These are phyloP conservation scores for Chloris gayana DNA, from an alignment of 176 grass and related monocot species.

Conservation along the genomic window DNA sequence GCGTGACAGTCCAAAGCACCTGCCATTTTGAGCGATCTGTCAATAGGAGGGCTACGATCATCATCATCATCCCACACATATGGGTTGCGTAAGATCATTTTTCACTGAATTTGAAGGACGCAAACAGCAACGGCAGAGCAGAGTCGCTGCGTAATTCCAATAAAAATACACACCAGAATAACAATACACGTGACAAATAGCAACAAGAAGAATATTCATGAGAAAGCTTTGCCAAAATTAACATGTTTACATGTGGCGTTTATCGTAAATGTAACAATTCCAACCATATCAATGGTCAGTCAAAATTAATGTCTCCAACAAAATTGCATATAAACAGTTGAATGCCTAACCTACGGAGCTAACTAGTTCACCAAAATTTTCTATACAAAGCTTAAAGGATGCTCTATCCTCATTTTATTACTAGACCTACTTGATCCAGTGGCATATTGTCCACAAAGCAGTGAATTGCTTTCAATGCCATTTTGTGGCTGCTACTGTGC, in stretches of 20 bases:
- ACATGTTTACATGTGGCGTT: not conserved
- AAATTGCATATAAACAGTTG: constrained; percentile 34
- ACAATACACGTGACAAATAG: not conserved
- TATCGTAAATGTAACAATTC: not conserved
- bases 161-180: not conserved
- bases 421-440: constrained; percentile 14
- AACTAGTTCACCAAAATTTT: constrained; percentile 48
- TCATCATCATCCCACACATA: not conserved
- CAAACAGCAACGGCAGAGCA: not conserved
- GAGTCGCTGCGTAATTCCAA: not conserved
- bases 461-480: not conserved
- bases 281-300: constrained; percentile 27
- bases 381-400: constrained; percentile 38
- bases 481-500: not conserved
- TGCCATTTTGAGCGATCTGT: too few species aligned
- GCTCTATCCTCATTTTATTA: constrained; percentile 32
- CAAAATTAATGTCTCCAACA: not conserved
- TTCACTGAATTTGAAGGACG: not conserved
- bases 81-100: not conserved
- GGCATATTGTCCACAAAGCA: not conserved
- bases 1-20: not conserved
- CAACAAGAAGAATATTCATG: not conserved
- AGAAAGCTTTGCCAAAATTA: not conserved
- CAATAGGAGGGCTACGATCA: too few species aligned
- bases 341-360: constrained; percentile 42